Evolutionary conservation across 2,329 filamentous ascomycete species (phyloP), one percentile per base, ranked within the genome.

Genomic region (Pseudogymnoascus sp.): DNA sequence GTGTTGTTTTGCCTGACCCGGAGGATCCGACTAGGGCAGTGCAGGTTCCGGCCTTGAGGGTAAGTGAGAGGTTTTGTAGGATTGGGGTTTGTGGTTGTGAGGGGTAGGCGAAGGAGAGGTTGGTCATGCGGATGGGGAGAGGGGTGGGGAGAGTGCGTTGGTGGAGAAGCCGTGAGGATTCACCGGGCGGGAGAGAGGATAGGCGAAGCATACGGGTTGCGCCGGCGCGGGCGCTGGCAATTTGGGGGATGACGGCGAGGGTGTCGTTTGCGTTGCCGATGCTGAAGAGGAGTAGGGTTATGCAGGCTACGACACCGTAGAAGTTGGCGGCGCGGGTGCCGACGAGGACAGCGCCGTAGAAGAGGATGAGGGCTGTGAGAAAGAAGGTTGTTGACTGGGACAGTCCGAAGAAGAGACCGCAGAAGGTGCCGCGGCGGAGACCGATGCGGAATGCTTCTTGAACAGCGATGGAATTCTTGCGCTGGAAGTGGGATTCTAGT

Each of bases 1-100:
- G 81, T 0, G 93, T 97, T 11, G 89, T 93, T 76, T 99, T 97
- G 0, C 95, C 93, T 14, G 89, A 90, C 0, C 95, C 93, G 0
- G 92, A 96, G 0, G 84, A 78, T 0, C 93, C 93, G 1, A 96
- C 91, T 16, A 97, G 85, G 1, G 90, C 91, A 0, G 87, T 87
- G 67, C 85, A 89, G 2, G 83, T 85, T 18, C 87, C 86, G 0
- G 82, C 74, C 0, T 79, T 72, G 60, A 97, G 83, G 0, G 75
- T 77, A 6, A 96, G 77, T 14, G 80, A 85, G 14, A 96, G 73
- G 21, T 84, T 78, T 10, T 79, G 79, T 1, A 97, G 78, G 0
- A 91, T 83, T 0, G 72, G 71, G 0, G 77, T 77, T 0, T 78
- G 73, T 0, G 80, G 79, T 0, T 81, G 78, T 1, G 80, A 79